phyloP scores from a whole-genome alignment of 2,329 filamentous ascomycete species.

The Xylariaceae sp. region DNA sequence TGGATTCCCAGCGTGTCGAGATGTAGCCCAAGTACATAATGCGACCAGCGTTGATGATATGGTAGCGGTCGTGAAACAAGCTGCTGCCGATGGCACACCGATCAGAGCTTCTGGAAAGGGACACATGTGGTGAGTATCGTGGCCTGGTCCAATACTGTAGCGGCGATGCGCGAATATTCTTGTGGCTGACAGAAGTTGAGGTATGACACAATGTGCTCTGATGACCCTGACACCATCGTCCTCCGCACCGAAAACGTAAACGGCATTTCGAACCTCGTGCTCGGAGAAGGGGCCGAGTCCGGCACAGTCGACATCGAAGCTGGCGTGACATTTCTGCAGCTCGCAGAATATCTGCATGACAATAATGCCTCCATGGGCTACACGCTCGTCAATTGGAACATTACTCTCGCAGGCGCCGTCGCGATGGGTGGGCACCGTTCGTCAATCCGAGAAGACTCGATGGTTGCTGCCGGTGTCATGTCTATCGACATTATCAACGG shows the following conservation, averaged over 20 bases:
- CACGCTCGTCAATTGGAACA: constrained; percentile 52
- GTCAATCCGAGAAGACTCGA: constrained; percentile 44
- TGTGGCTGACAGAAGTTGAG: constrained; percentile 21
- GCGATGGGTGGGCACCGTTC: constrained; percentile 51
- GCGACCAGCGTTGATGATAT: constrained; percentile 44
- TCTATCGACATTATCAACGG: constrained; percentile 49
- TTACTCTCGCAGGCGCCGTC: constrained; percentile 46
- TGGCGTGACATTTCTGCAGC: constrained; percentile 49
- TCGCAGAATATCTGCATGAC: constrained; percentile 46
- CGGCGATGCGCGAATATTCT: neutral
- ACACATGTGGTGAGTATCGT: constrained; percentile 39
- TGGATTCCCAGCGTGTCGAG: constrained; percentile 44
- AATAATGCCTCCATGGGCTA: constrained; percentile 45
- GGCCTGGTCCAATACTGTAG: no score
- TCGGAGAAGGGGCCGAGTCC: constrained; percentile 32
- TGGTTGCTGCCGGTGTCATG: constrained; percentile 46
- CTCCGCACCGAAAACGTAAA: constrained; percentile 44
- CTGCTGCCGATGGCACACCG: constrained; percentile 35
- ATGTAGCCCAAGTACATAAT: constrained; percentile 42
- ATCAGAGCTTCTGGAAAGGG: constrained; percentile 47
- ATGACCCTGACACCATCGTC: constrained; percentile 43
- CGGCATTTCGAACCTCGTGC: constrained; percentile 41
- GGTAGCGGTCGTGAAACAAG: constrained; percentile 37
- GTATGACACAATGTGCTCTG: constrained; percentile 52
- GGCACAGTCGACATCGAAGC: constrained; percentile 47